A percentile compares a stretch with the other conserved stretches of the same genome.
phyloP scores from a whole-genome alignment of 495 filamentous ascomycete species.

The Chlorociboria aeruginascens region DNA sequence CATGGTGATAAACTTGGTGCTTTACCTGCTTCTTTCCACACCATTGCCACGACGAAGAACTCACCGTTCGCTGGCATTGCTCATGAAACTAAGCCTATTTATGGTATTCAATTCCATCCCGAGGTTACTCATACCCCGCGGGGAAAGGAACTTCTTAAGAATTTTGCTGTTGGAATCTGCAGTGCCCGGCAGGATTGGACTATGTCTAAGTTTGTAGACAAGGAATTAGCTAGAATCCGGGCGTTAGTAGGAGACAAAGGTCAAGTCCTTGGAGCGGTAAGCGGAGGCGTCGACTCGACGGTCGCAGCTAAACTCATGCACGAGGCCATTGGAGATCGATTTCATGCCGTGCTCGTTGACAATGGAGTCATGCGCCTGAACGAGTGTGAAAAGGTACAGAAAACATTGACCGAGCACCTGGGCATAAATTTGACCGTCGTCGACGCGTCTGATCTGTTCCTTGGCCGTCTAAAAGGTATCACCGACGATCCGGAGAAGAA shows the following conservation, averaged over 20 bases:
- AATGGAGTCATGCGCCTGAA: slow-evolving; percentile 81
- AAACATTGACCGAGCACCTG: slow-evolving; percentile 61
- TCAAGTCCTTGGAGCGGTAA: slow-evolving; percentile 76
- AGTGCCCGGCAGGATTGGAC: slow-evolving; percentile 61
- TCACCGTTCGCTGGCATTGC: slow-evolving; percentile 72
- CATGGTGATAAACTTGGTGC: slow-evolving; percentile 73
- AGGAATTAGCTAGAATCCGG: slow-evolving; percentile 66
- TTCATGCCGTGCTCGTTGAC: slow-evolving; percentile 81
- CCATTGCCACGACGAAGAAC: slow-evolving; percentile 62
- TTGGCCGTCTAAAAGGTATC: slow-evolving; percentile 62
- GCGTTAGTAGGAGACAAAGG: slow-evolving; percentile 63
- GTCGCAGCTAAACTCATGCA: slow-evolving; percentile 81
- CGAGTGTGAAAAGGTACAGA: slow-evolving; percentile 68
- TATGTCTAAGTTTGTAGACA: slow-evolving; percentile 67
- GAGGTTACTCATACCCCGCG: slow-evolving; percentile 63
- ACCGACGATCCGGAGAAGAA: slow-evolving; percentile 75
- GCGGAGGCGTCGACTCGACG: slow-evolving; percentile 86
- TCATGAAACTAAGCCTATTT: slow-evolving; percentile 52
- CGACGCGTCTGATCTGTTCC: slow-evolving; percentile 65
- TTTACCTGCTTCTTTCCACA: slow-evolving; percentile 64
- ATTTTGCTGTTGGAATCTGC: slow-evolving; percentile 80
- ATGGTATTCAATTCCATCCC: slow-evolving; percentile 78
- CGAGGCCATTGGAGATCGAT: slow-evolving; percentile 72
- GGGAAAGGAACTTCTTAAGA: slow-evolving; percentile 57
- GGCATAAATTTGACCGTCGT: slow-evolving; percentile 87